phyloP scores from a whole-genome alignment of 306 rosid species.

The Crotalaria pallida region DNA sequence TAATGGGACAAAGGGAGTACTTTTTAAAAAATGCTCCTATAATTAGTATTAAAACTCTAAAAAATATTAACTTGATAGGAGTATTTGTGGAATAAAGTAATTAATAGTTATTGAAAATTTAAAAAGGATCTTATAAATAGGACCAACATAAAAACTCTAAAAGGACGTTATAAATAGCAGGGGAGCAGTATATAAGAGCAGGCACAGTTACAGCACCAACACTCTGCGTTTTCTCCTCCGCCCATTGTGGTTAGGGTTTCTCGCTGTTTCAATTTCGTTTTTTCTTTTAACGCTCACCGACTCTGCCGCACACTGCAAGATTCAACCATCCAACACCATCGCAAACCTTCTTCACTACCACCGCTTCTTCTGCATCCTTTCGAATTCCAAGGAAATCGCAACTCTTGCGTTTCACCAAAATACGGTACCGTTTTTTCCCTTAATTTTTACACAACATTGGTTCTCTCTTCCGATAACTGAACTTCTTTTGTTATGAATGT shows the following conservation, averaged over 20 bases:
- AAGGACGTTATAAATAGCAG: too few species aligned
- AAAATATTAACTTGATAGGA: too few species aligned
- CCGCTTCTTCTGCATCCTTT: not conserved
- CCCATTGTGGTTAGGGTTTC: constrained; percentile 18
- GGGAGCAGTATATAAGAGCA: not conserved
- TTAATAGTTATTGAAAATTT: too few species aligned
- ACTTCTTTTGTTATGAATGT: not conserved
- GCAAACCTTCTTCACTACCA: not conserved
- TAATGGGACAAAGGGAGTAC: too few species aligned
- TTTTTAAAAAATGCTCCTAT: too few species aligned
- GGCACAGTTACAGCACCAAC: not conserved
- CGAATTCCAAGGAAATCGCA: not conserved
- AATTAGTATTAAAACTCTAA: too few species aligned
- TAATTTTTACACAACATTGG: not conserved
- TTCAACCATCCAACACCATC: not conserved
- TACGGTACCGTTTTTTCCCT: not conserved
- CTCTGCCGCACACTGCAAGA: not conserved
- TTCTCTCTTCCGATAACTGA: not conserved
- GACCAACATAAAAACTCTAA: too few species aligned
- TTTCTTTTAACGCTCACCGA: not conserved
- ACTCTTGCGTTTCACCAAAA: not conserved
- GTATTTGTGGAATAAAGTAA: too few species aligned
- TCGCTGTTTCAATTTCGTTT: not conserved
- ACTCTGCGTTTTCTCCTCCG: not conserved
- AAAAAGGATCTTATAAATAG: too few species aligned